Percentiles rank a stretch among this genome's conserved stretches.
These are phyloP conservation scores for Hypoxylon cercidicola DNA, from an alignment of 495 filamentous ascomycete species.

Conservation along the genomic window DNA sequence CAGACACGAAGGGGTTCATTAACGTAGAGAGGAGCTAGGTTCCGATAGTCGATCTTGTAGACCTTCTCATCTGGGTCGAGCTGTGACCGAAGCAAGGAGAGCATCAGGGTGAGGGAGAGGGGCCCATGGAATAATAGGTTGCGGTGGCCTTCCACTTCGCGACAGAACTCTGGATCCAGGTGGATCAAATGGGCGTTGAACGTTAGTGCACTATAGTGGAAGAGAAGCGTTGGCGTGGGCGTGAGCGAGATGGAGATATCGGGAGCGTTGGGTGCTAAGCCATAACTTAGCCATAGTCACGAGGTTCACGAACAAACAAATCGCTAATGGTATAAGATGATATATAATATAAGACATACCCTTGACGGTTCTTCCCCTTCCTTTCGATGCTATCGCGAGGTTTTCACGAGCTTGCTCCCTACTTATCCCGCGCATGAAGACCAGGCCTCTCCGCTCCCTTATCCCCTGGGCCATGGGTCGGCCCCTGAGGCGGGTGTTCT, in stretches of 20 bases:
- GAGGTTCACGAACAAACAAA: not conserved
- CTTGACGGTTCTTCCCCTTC: constrained; percentile 27
- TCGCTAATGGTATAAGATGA: not conserved
- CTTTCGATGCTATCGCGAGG: constrained; percentile 9
- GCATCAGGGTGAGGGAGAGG: constrained; percentile 77
- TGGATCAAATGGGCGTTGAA: constrained; percentile 91
- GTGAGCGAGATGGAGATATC: constrained; percentile 69
- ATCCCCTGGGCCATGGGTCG: constrained; percentile 28
- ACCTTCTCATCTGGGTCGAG: constrained; percentile 45
- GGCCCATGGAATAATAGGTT: constrained; percentile 88
- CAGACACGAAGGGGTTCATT: constrained; percentile 72
- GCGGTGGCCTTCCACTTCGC: constrained; percentile 75
- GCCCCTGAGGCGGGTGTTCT: not conserved
- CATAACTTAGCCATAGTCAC: constrained; percentile 39
- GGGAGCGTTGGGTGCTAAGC: constrained; percentile 48
- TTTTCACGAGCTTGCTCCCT: constrained; percentile 16
- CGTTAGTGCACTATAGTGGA: constrained; percentile 85
- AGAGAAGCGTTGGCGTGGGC: constrained; percentile 74
- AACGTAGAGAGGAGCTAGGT: constrained; percentile 83
- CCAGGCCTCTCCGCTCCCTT: constrained; percentile 50
- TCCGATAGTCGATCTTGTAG: constrained; percentile 74
- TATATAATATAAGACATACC: constrained; percentile 27
- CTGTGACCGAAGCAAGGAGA: constrained; percentile 67
- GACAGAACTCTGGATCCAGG: constrained; percentile 76
- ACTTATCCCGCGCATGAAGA: constrained; percentile 50